phyloP scores from a whole-genome alignment of 306 rosid genomes.

The Crotalaria pallida region DNA sequence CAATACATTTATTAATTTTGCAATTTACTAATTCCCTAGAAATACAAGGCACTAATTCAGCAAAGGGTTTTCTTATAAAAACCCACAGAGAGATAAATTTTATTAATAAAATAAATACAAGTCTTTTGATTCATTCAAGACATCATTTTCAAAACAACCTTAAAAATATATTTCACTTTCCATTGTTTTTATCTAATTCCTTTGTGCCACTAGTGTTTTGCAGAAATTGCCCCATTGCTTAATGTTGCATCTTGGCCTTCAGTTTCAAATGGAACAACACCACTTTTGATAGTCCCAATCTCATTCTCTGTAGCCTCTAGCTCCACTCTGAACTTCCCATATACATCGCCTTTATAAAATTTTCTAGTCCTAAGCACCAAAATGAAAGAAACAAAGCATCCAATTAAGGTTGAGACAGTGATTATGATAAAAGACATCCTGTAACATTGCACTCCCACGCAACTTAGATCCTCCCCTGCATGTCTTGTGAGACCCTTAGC shows the following conservation, averaged over 20 bases:
- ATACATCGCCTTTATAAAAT: slow-evolving; percentile 52
- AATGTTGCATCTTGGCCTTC: not conserved
- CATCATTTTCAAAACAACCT: too few species aligned
- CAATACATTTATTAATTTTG: too few species aligned
- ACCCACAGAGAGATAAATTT: too few species aligned
- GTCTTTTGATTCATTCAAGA: too few species aligned
- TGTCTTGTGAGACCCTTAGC: slow-evolving; percentile 26
- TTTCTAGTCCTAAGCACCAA: slow-evolving; percentile 54
- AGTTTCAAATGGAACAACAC: not conserved
- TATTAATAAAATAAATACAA: too few species aligned
- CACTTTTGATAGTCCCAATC: not conserved
- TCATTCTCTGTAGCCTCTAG: slow-evolving; percentile 15
- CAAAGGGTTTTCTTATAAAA: too few species aligned
- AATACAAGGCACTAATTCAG: too few species aligned
- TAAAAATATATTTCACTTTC: not conserved
- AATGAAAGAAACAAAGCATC: slow-evolving; percentile 37
- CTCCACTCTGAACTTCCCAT: slow-evolving; percentile 41
- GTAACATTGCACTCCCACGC: slow-evolving; percentile 47
- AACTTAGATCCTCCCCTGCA: slow-evolving; percentile 40
- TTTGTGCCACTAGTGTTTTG: too few species aligned
- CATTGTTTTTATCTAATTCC: too few species aligned
- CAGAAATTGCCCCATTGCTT: not conserved
- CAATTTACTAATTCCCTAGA: too few species aligned
- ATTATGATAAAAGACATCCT: slow-evolving; percentile 49
- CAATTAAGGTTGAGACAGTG: slow-evolving; percentile 40